These are phyloP conservation scores for Rhodotorula sp. DNA, from an alignment of 1,284 basidiomycete genomes.

Conservation along the genomic window DNA sequence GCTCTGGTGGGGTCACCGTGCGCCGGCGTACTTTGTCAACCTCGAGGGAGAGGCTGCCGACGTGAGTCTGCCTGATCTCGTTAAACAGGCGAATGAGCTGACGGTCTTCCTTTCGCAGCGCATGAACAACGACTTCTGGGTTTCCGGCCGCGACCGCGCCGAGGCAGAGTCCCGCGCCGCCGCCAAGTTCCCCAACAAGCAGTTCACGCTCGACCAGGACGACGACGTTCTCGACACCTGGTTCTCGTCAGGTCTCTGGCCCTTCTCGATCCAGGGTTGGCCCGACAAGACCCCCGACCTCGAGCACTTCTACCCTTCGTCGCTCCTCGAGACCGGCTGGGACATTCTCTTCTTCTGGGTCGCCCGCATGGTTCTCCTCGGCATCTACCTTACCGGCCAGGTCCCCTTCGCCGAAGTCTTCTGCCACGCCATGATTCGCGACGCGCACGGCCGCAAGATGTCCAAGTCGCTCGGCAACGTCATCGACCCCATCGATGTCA, in stretches of 20 bases:
- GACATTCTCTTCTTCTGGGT: constrained; percentile 99
- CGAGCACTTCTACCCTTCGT: constrained; percentile 79
- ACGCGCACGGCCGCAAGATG: constrained; percentile 99
- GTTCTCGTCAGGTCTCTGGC: constrained; percentile 99
- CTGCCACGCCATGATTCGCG: constrained; percentile 98
- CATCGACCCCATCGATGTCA: constrained; percentile 95
- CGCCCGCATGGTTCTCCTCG: constrained; percentile 95
- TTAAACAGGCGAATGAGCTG: neutral
- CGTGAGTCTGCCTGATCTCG: constrained; percentile 52
- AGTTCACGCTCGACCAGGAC: constrained; percentile 84
- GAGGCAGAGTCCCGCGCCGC: constrained; percentile 78
- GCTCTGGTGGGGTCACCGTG: constrained; percentile 98
- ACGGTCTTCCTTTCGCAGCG: constrained; percentile 49
- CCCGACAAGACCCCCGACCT: constrained; percentile 80
- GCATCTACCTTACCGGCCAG: constrained; percentile 80
- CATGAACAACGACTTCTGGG: constrained; percentile 78
- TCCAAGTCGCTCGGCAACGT: constrained; percentile 98
- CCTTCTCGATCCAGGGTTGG: constrained; percentile 98
- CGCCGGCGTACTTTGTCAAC: constrained; percentile 88
- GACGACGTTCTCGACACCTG: constrained; percentile 98
- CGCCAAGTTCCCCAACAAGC: constrained; percentile 65
- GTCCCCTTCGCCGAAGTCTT: constrained; percentile 98
- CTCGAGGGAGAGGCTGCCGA: constrained; percentile 73
- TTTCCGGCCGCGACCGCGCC: constrained; percentile 77
- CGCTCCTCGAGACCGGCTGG: constrained; percentile 95